These are phyloP conservation scores for Blastocladiella britannica DNA, from an alignment of 192 early-diverging fungal genomes.

Conservation along the genomic window DNA sequence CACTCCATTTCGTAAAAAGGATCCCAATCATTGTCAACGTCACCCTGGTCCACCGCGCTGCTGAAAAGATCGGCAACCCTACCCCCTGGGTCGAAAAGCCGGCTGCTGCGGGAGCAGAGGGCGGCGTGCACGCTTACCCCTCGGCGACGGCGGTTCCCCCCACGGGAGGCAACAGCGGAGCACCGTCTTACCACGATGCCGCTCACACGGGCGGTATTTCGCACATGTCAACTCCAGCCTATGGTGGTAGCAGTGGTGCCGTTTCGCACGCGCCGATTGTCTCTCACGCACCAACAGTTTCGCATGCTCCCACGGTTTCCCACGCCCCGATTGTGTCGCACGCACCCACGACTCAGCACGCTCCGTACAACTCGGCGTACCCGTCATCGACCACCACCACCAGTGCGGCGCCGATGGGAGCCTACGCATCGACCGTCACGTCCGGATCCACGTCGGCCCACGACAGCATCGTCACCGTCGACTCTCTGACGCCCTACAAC, in stretches of 20 bases:
- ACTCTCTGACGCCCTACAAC: neutral
- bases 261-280: too few relatives aligned
- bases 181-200: too few relatives aligned
- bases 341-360: neutral
- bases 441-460: neutral
- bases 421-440: neutral
- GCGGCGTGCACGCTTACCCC: too few relatives aligned
- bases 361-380: neutral
- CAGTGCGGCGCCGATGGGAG: neutral
- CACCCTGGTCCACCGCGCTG: neutral
- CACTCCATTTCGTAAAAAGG: neutral
- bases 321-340: neutral
- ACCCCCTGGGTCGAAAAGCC: neutral
- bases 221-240: too few relatives aligned
- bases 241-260: too few relatives aligned
- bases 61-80: neutral
- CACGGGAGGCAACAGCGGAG: too few relatives aligned
- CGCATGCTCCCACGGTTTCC: too few relatives aligned
- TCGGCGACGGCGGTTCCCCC: too few relatives aligned
- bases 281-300: too few relatives aligned
- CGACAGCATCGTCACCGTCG: neutral
- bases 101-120: neutral
- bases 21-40: neutral
- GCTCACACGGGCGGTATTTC: too few relatives aligned
- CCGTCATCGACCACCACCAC: too few relatives aligned